phyloP scores from a whole-genome alignment of 495 filamentous ascomycete genomes.

The Daldinia decipiens region DNA sequence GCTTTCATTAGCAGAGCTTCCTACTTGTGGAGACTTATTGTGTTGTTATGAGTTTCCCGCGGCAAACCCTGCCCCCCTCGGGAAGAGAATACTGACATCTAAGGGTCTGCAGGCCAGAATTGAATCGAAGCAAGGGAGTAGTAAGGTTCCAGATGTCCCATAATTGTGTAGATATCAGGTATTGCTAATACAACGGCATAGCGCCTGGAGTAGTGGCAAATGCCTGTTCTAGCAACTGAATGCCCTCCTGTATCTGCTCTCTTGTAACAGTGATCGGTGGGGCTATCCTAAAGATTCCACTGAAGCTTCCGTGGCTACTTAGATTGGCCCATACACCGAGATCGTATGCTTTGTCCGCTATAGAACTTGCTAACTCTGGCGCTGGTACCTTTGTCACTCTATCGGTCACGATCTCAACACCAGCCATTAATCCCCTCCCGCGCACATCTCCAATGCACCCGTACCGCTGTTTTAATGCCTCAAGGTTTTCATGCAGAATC shows the following conservation, averaged over 20 bases:
- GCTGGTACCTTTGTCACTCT: slow-evolving; percentile 55
- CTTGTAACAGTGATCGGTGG: slow-evolving; percentile 65
- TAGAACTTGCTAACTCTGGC: slow-evolving; percentile 56
- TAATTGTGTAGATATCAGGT: too few relatives aligned
- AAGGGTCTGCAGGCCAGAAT: too few relatives aligned
- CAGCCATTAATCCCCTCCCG: slow-evolving; percentile 63
- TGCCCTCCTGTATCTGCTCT: slow-evolving; percentile 55
- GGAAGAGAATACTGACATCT: too few relatives aligned
- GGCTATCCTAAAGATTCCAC: slow-evolving; percentile 66
- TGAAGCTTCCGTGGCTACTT: slow-evolving; percentile 60
- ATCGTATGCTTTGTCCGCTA: slow-evolving; percentile 58
- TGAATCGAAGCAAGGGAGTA: too few relatives aligned
- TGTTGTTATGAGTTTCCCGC: not conserved
- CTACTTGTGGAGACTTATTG: not conserved
- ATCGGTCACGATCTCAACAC: slow-evolving; percentile 64
- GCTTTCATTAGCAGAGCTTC: not conserved
- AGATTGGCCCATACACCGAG: slow-evolving; percentile 65
- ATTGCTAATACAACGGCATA: not conserved
- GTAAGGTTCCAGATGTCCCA: too few relatives aligned
- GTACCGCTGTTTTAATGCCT: slow-evolving; percentile 57
- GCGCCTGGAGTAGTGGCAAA: not conserved
- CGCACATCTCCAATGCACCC: slow-evolving; percentile 67
- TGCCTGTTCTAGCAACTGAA: not conserved
- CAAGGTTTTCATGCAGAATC: slow-evolving; percentile 26
- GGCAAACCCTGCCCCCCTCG: not conserved